These are phyloP conservation scores for Haplosporangium sp. DNA, from an alignment of 371 early-diverging fungal species.

Conservation along the genomic window DNA sequence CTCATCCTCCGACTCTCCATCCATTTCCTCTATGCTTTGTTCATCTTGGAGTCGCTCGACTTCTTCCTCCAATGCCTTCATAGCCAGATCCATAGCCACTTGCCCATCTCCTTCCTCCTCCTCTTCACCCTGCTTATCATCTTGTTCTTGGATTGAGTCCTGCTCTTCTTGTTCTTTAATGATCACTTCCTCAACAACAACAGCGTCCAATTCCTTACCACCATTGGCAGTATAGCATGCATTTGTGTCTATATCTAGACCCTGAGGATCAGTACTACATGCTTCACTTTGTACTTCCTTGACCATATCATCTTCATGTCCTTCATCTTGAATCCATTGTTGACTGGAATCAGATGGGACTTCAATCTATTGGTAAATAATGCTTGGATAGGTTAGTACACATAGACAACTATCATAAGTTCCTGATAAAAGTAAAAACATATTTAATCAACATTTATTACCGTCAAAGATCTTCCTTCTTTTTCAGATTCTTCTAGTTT, in stretches of 20 bases:
- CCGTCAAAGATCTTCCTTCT: background rate
- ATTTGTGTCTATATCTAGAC: background rate
- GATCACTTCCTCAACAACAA: background rate
- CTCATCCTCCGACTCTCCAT: background rate
- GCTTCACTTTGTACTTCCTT: background rate
- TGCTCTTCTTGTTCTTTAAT: constrained; percentile 12
- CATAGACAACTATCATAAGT: no score
- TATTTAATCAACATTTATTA: background rate
- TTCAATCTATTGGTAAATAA: background rate
- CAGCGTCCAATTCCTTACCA: background rate
- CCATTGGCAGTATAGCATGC: background rate
- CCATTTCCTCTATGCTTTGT: background rate
- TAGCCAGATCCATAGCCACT: background rate
- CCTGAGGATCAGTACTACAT: background rate
- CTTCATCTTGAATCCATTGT: background rate
- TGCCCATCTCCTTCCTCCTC: constrained; percentile 12
- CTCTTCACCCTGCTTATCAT: constrained; percentile 31
- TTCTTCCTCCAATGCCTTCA: constrained; percentile 4
- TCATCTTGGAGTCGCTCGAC: constrained; percentile 13
- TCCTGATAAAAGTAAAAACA: background rate
- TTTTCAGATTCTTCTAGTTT: background rate
- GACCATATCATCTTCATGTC: background rate
- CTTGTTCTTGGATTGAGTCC: constrained; percentile 25
- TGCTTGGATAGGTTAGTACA: background rate
- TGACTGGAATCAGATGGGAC: background rate